Percentiles rank a stretch among this genome's conserved stretches.
phyloP scores from a whole-genome alignment of 805 yeast species.

The Suhomyces tanzawaensis region DNA sequence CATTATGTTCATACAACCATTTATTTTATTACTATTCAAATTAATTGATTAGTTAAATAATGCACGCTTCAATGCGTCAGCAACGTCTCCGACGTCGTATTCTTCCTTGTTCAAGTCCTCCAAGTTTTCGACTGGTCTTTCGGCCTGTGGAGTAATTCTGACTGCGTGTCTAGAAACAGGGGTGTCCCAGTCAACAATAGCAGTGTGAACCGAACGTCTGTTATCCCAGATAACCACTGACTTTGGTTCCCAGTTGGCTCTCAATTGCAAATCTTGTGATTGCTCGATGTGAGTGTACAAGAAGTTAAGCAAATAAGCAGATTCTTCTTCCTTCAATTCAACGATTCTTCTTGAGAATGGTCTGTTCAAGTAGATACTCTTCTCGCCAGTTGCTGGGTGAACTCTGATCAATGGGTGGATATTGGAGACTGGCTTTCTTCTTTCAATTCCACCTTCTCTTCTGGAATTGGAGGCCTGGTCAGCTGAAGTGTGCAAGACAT shows the following conservation, averaged over 20 bases:
- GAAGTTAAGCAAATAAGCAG: constrained; percentile 28
- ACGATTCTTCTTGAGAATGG: constrained; percentile 35
- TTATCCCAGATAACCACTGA: constrained; percentile 39
- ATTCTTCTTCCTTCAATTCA: constrained; percentile 36
- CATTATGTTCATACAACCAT: background rate
- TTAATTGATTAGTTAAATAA: constrained; percentile 5
- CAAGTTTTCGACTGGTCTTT: constrained; percentile 37
- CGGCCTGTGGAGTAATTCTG: constrained; percentile 38
- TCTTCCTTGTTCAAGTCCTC: constrained; percentile 38
- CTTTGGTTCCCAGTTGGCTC: constrained; percentile 37
- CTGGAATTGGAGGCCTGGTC: constrained; percentile 30
- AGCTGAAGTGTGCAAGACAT: constrained; percentile 33
- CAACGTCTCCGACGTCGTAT: constrained; percentile 31
- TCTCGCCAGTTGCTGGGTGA: constrained; percentile 35
- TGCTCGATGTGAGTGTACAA: constrained; percentile 32
- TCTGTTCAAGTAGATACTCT: constrained; percentile 29
- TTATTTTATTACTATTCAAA: constrained; percentile 1
- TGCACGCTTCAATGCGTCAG: constrained; percentile 23
- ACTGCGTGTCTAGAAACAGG: constrained; percentile 37
- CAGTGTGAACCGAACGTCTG: constrained; percentile 33
- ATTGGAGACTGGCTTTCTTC: constrained; percentile 33
- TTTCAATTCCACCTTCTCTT: constrained; percentile 30
- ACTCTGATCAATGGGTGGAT: constrained; percentile 35
- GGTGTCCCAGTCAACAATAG: constrained; percentile 34
- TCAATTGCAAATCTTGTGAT: constrained; percentile 35